Percentiles rank a stretch among this genome's conserved stretches.
These are phyloP conservation scores for Paecilomyces sp. DNA, from an alignment of 2,329 filamentous ascomycete genomes.

Conservation along the genomic window DNA sequence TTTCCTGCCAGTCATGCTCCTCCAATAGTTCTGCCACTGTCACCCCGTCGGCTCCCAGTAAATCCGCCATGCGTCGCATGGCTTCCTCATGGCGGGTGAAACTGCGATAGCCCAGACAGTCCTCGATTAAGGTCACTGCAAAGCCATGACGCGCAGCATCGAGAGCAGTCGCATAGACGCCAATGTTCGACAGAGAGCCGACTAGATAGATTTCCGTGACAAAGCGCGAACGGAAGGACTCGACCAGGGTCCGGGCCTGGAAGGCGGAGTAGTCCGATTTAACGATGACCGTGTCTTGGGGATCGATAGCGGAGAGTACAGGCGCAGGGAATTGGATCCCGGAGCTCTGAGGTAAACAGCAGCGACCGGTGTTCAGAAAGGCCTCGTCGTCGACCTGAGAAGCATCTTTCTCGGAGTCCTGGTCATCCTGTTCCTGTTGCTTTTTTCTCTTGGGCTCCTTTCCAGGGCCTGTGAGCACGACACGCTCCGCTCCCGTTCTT, in stretches of 20 bases:
- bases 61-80: constrained; percentile 62
- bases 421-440: neutral
- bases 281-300: constrained; percentile 46
- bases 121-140: constrained; percentile 76
- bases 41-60: constrained; percentile 65
- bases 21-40: constrained; percentile 54
- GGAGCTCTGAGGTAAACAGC: constrained; percentile 32
- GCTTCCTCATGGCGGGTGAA: constrained; percentile 63
- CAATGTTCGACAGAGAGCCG: constrained; percentile 78
- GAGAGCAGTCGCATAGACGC: constrained; percentile 83
- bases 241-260: constrained; percentile 63
- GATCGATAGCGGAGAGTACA: constrained; percentile 44
- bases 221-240: constrained; percentile 73
- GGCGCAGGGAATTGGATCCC: constrained; percentile 46
- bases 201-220: constrained; percentile 86
- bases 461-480: constrained; percentile 32
- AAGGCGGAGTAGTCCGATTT: constrained; percentile 91
- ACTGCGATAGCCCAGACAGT: constrained; percentile 77
- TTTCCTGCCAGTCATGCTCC: constrained; percentile 36
- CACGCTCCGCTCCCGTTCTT: constrained; percentile 40
- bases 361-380: constrained; percentile 32
- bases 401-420: neutral
- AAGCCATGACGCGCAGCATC: constrained; percentile 86
- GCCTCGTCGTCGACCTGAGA: constrained; percentile 31
- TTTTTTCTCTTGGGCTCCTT: constrained; percentile 10